Evolutionary conservation across 2,329 filamentous ascomycete genomes (phyloP).

Genomic region (Juglanconis oblonga): DNA sequence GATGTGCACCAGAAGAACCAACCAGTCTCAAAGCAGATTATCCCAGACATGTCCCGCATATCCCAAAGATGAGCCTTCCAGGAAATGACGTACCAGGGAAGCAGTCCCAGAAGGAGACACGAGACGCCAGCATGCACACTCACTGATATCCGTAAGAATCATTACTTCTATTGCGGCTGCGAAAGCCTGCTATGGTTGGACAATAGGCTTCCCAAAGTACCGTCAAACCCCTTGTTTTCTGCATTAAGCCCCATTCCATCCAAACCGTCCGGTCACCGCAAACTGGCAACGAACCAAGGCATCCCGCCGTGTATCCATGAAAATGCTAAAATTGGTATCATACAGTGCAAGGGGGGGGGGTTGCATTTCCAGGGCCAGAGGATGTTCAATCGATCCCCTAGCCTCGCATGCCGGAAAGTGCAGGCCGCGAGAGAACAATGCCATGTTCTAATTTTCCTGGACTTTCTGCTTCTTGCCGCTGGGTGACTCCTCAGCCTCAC

Average conservation of each 20-base stretch:
- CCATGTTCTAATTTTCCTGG: not conserved
- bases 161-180: no score
- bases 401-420: not conserved
- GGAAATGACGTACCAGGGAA: no score
- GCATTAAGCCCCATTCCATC: not conserved
- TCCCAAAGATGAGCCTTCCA: no score
- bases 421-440: not conserved
- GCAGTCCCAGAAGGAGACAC: no score
- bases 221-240: not conserved
- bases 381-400: not conserved
- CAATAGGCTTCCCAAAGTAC: not conserved
- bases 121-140: no score
- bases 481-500: conserved; percentile 19
- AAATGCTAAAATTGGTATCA: not conserved
- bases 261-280: not conserved
- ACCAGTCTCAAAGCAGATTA: no score
- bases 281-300: no score
- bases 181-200: no score
- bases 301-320: not conserved
- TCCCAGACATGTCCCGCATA: no score
- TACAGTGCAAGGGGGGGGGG: not conserved
- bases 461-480: conserved; percentile 40
- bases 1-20: no score
- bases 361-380: not conserved
- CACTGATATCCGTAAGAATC: no score